Evolutionary conservation across 23 red algal genomes (phyloP).

Genomic region (Gracilaria domingensis): DNA sequence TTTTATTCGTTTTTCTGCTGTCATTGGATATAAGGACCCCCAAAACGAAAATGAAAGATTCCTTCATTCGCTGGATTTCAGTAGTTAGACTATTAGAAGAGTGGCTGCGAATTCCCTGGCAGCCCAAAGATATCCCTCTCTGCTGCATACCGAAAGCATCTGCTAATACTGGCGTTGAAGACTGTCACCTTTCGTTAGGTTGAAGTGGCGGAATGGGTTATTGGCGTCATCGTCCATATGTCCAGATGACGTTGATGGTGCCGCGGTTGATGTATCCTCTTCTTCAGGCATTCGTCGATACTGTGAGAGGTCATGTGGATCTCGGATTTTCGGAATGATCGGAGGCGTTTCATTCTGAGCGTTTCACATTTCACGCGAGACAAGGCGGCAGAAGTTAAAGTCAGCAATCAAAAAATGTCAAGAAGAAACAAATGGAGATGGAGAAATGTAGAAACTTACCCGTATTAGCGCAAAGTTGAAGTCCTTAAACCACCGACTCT

Average conservation of each 20-base stretch:
- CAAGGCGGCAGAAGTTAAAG: background rate
- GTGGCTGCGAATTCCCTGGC: conserved; percentile 22
- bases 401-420: background rate
- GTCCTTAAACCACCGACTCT: conserved; percentile 87
- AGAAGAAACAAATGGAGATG: background rate
- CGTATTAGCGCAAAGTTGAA: conserved; percentile 92
- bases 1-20: background rate
- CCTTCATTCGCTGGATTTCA: conserved; percentile 13
- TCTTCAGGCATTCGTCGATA: conserved; percentile 69
- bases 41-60: conserved; percentile 44
- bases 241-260: background rate
- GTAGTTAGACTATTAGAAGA: conserved; percentile 40
- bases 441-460: conserved; percentile 1
- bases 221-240: conserved; percentile 48
- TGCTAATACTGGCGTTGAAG: conserved; percentile 63
- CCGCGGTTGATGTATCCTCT: conserved; percentile 31
- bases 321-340: conserved; percentile 79
- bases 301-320: conserved; percentile 82
- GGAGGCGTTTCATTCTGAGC: conserved; percentile 77
- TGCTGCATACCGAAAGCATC: conserved; percentile 21
- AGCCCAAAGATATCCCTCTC: conserved; percentile 11
- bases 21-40: conserved; percentile 23
- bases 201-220: conserved; percentile 87
- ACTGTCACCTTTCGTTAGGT: conserved; percentile 43
- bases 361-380: background rate